A percentile compares a stretch with the other conserved stretches of the same genome.
Conservation (phyloP, 1,284 basidiomycete species). For the Trichosporon sp. region DNA sequence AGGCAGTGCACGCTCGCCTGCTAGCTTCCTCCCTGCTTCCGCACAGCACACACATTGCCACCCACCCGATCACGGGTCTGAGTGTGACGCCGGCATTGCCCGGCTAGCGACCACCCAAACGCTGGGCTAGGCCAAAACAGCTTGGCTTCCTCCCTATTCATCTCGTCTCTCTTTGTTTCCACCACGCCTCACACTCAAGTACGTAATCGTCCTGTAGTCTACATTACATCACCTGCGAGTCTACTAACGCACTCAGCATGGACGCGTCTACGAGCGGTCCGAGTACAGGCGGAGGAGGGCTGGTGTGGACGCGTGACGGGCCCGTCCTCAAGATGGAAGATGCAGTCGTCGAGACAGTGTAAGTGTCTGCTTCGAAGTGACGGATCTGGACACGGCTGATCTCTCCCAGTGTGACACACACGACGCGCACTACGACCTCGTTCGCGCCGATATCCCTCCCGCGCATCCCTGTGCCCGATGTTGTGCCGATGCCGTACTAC, state of each 20-base stretch:
- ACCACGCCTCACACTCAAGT: no score
- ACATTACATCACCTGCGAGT: no score
- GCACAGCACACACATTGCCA: no score
- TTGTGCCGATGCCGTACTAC: constrained; percentile 26
- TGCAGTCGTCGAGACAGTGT: constrained; percentile 46
- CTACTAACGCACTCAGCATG: neutral
- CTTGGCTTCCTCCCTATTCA: no score
- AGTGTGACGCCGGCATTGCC: no score
- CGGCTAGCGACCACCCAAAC: no score
- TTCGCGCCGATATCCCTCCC: constrained; percentile 43
- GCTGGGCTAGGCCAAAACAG: no score
- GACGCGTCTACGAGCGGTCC: neutral
- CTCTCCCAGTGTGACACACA: constrained; percentile 12
- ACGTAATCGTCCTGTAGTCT: no score
- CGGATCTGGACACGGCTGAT: neutral
- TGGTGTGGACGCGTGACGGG: constrained; percentile 16
- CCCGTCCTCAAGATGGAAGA: constrained; percentile 39
- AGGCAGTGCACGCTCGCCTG: no score
- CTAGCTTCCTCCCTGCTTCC: no score
- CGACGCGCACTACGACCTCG: constrained; percentile 36
- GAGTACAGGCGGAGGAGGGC: neutral
- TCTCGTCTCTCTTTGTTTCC: no score
- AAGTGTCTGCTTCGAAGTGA: constrained; percentile 8
- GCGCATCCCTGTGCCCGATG: constrained; percentile 34
- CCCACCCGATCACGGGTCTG: no score